Percentiles rank a stretch among this genome's conserved stretches.
These are phyloP conservation scores for Cylindrodendrum hubeiense DNA, from an alignment of 2,329 filamentous ascomycete genomes.

Conservation along the genomic window DNA sequence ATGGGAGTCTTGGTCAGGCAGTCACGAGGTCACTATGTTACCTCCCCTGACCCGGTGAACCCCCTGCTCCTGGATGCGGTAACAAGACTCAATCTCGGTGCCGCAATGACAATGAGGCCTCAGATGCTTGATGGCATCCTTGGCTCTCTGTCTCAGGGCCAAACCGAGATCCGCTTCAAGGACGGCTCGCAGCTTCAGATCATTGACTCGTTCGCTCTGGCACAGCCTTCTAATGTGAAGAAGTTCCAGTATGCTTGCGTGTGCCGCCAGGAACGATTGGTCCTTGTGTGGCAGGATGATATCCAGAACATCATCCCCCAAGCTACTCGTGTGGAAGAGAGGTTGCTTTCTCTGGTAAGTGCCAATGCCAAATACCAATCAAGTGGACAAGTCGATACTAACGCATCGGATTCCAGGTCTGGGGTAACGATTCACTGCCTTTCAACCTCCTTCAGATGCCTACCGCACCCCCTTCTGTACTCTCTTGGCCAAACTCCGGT, in stretches of 20 bases:
- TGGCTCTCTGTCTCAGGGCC: background rate
- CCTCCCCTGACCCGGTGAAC: conserved; percentile 4
- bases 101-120: conserved; percentile 18
- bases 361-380: too few relatives aligned
- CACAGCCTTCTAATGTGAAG: conserved; percentile 2
- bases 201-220: conserved; percentile 5
- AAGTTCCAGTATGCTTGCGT: conserved; percentile 22
- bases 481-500: conserved; percentile 5
- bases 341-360: conserved; percentile 11
- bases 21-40: conserved; percentile 18
- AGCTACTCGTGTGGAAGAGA: conserved; percentile 15
- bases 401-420: background rate
- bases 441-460: conserved; percentile 19
- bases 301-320: conserved; percentile 16
- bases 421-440: conserved; percentile 11
- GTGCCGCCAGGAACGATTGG: conserved; percentile 4
- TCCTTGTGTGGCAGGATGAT: conserved; percentile 17
- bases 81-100: background rate
- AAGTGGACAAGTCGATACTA: background rate
- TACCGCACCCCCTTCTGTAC: conserved; percentile 3
- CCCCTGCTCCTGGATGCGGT: conserved; percentile 5
- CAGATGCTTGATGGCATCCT: conserved; percentile 21
- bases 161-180: conserved; percentile 20
- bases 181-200: conserved; percentile 19
- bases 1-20: too few relatives aligned